A percentile compares a stretch with the other conserved stretches of the same genome.
These are phyloP conservation scores for Phoma sp. DNA, from an alignment of 2,329 filamentous ascomycete species.

Conservation along the genomic window DNA sequence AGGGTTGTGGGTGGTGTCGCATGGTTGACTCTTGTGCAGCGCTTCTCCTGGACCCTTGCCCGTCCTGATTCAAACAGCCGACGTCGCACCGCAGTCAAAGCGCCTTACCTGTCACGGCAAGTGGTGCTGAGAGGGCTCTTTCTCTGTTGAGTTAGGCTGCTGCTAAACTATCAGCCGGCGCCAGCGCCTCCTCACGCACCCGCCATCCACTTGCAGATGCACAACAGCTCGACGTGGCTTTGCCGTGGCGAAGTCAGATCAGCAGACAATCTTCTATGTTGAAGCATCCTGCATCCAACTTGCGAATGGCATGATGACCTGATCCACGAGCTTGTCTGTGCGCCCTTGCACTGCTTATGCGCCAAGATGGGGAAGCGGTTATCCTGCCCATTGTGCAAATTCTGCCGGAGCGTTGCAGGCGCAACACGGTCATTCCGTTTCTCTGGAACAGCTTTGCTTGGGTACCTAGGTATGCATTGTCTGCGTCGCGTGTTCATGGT, in stretches of 20 bases:
- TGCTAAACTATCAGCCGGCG: background rate
- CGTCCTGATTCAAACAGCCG: slow-evolving; percentile 9
- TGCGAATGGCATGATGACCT: slow-evolving; percentile 11
- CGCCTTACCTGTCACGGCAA: slow-evolving; percentile 8
- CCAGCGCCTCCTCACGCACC: background rate
- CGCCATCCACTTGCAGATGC: slow-evolving; percentile 5
- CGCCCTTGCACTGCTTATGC: background rate
- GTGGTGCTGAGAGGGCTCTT: slow-evolving; percentile 7
- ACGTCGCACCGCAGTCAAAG: slow-evolving; percentile 1
- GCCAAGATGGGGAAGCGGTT: slow-evolving; percentile 21
- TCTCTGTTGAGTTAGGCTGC: slow-evolving; percentile 2
- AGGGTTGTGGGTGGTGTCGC: background rate
- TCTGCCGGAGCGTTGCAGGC: background rate
- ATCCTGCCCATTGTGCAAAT: background rate
- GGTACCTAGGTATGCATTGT: background rate
- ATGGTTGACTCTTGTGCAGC: slow-evolving; percentile 1
- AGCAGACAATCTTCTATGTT: slow-evolving; percentile 4
- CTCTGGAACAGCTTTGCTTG: too few species aligned
- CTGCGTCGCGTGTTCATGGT: background rate
- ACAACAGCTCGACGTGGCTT: slow-evolving; percentile 5
- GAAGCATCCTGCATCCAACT: background rate
- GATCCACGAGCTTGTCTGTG: slow-evolving; percentile 7
- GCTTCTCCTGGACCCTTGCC: background rate
- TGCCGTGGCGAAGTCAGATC: slow-evolving; percentile 11
- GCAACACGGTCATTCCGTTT: background rate